phyloP scores from a whole-genome alignment of 225 moss, liverwort and hornwort genomes.

The Thuidium tamariscinum region DNA sequence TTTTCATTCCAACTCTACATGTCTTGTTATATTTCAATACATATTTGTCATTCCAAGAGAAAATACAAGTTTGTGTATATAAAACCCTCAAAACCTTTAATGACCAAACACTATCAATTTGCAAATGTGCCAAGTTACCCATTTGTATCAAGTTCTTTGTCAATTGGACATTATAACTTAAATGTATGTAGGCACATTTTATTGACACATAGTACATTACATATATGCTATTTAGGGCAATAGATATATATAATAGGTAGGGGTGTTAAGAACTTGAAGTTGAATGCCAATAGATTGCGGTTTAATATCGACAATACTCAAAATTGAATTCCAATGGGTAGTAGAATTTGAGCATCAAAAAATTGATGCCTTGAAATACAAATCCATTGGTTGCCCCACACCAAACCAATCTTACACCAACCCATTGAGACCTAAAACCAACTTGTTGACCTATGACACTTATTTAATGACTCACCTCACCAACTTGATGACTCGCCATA shows the following conservation, averaged over 20 bases:
- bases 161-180: not conserved
- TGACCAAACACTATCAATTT: not conserved
- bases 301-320: not conserved
- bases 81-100: not conserved
- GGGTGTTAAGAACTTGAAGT: not conserved
- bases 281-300: not conserved
- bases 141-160: not conserved
- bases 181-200: not conserved
- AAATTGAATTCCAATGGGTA: not conserved
- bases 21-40: not conserved
- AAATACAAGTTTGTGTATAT: not conserved
- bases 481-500: not conserved
- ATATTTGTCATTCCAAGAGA: not conserved
- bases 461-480: not conserved
- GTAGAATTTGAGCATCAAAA: accelerated
- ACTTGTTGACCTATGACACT: not conserved
- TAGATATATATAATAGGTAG: accelerated
- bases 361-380: no score
- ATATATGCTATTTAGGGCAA: accelerated
- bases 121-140: not conserved
- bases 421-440: not conserved
- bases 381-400: not conserved
- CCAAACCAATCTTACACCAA: not conserved
- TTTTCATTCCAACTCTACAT: not conserved
- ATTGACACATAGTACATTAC: not conserved